These are phyloP conservation scores for Erigeron philadelphicus DNA, from an alignment of 140 eudicot species.

Conservation along the genomic window DNA sequence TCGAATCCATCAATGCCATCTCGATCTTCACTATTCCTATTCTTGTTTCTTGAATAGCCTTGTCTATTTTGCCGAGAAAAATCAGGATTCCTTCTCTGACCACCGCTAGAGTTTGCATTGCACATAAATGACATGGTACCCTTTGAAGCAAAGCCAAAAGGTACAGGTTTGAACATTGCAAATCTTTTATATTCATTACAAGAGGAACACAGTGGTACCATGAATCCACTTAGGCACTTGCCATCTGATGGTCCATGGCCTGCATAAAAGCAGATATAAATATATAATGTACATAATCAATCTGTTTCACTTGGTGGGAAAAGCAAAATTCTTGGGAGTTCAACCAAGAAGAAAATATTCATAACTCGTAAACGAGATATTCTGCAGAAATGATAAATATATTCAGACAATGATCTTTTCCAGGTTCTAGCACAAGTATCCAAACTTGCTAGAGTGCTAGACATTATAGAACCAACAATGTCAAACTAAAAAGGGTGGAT, in stretches of 20 bases:
- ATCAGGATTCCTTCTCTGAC: constrained; percentile 71
- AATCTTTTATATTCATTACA: constrained; percentile 32
- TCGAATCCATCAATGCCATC: constrained; percentile 58
- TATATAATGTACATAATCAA: neutral
- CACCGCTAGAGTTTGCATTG: constrained; percentile 54
- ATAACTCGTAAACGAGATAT: neutral
- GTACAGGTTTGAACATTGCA: constrained; percentile 29
- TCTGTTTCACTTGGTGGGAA: neutral
- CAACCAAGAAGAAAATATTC: neutral
- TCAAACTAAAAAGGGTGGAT: too few species aligned
- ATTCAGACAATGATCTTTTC: neutral
- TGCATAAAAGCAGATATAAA: constrained; percentile 22
- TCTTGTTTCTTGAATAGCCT: constrained; percentile 53
- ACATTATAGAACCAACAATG: neutral
- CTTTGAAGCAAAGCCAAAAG: constrained; percentile 36
- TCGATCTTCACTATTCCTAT: constrained; percentile 51
- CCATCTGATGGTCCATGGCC: constrained; percentile 57
- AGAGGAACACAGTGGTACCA: constrained; percentile 41
- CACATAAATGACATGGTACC: constrained; percentile 43
- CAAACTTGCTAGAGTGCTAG: neutral
- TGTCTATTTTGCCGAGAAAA: constrained; percentile 60
- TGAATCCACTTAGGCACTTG: constrained; percentile 35
- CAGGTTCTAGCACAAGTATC: neutral
- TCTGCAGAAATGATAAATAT: neutral
- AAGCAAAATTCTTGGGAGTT: neutral